These are phyloP conservation scores for Pichia sp. DNA, from an alignment of 1,139 yeast species.

Conservation along the genomic window DNA sequence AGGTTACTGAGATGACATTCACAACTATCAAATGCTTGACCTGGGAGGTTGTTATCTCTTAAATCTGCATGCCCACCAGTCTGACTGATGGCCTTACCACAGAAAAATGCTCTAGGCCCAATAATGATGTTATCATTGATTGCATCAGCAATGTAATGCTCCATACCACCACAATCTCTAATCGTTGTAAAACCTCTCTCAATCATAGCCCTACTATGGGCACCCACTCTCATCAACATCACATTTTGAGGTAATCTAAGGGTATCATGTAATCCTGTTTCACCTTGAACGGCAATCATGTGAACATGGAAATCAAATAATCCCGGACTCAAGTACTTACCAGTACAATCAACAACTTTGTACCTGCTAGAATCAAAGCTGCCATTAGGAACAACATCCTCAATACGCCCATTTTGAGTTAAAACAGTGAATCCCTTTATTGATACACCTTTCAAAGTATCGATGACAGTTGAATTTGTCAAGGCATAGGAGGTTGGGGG, in stretches of 20 bases:
- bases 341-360: conserved; percentile 24
- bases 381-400: conserved; percentile 8
- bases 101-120: too few species aligned
- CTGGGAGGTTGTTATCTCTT: too few species aligned
- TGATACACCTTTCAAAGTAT: conserved; percentile 19
- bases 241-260: conserved; percentile 7
- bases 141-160: too few species aligned
- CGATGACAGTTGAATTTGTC: conserved; percentile 23
- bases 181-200: too few species aligned
- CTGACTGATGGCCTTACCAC: too few species aligned
- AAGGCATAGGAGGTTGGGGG: conserved; percentile 22
- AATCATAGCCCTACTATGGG: too few species aligned
- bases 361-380: background rate
- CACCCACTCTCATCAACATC: too few species aligned
- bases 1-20: conserved; percentile 24
- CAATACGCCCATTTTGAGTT: conserved; percentile 22
- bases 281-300: conserved; percentile 27
- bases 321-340: conserved; percentile 29
- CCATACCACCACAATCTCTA: too few species aligned
- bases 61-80: too few species aligned
- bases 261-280: conserved; percentile 21
- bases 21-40: conserved; percentile 21
- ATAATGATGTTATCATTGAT: too few species aligned
- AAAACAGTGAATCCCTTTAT: conserved; percentile 20
- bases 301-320: conserved; percentile 30